Percentiles rank a stretch among this genome's conserved stretches.
Evolutionary conservation across 768 basidiomycete species (phyloP).

Genomic region (Sarcomyxa edulis): DNA sequence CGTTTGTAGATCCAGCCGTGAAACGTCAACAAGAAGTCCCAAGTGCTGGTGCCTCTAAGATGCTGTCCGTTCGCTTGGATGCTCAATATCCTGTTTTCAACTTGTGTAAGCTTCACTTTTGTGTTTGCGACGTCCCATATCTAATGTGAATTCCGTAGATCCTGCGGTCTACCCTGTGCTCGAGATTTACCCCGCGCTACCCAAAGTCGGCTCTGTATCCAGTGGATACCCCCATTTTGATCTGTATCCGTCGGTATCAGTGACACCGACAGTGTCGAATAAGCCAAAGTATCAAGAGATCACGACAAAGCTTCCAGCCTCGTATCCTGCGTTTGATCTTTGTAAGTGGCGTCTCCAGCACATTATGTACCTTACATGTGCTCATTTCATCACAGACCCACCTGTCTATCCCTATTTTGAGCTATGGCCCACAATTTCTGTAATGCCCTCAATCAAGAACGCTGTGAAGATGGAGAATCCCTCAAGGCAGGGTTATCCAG

Average conservation of each 20-base stretch:
- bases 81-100: constrained; percentile 20
- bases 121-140: too few species aligned
- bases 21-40: too few species aligned
- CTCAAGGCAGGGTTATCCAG: too few species aligned
- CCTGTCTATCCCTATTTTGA: constrained; percentile 8
- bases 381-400: constrained; percentile 12
- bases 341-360: constrained; percentile 6
- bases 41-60: neutral
- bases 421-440: constrained; percentile 6
- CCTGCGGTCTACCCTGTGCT: constrained; percentile 28
- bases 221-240: constrained; percentile 25
- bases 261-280: constrained; percentile 19
- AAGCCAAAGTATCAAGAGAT: constrained; percentile 18
- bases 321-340: constrained; percentile 19
- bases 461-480: neutral
- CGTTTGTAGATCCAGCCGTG: too few species aligned
- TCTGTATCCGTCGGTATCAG: constrained; percentile 16
- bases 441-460: neutral
- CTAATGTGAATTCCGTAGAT: constrained; percentile 13
- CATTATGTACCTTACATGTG: neutral
- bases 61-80: neutral
- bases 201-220: constrained; percentile 8
- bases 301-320: constrained; percentile 4
- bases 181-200: constrained; percentile 26
- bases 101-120: constrained; percentile 16